Base-by-base conservation (phyloP, 208 protist species). In the Novymonas esmeraldas region DNA sequence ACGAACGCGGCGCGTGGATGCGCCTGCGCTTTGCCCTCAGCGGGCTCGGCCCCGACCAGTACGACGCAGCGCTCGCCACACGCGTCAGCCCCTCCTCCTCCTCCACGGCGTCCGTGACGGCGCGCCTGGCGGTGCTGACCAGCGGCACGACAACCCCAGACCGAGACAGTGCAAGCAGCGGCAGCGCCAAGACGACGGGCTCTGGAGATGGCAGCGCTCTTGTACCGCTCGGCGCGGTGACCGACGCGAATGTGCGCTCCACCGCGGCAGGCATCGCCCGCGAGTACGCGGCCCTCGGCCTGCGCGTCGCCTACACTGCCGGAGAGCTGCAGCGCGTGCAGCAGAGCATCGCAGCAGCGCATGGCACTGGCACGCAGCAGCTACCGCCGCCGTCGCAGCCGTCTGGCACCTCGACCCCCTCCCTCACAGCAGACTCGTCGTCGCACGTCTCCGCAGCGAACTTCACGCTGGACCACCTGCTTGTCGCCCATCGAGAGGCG, bases 11-110 rank as follows among this genome's bases (percentile, higher is more conserved):
- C 10, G 76, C 58, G 33, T 46, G 49, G 20, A 73, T 78, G 55
- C 68, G 79, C 20, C 71, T 89, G 11, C 59, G 52, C 16, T 83
- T 75, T 44, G 60, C 70, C n/a, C 57, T 89, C n/a, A 74, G 36
- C 11, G 41, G 70, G 20, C 46, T 84, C n/a, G 31, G 26, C 3
- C 60, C 49, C 1, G 65, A 79, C 52, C 74, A 70, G 55, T 78
- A 58, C 74, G 69, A 59, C 45, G 63, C 50, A 14, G 33, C 42
- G 16, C 44, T 41, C n/a, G 56, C 39, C 7, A 13, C n/a, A 14
- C 39, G 16, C 41, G 14, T n/a, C n/a, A n/a, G n/a, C n/a, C n/a
- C n/a, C n/a, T n/a, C n/a, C n/a, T n/a, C 22, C 6, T 33, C 39
- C 26, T 31, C 56, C 3, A 20, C 22, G 16, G 39, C 16, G 24